A percentile compares a stretch with the other conserved stretches of the same genome.
Evolutionary conservation across 345 rosid genomes (phyloP).

Genomic region (Pugionium dolabratum): DNA sequence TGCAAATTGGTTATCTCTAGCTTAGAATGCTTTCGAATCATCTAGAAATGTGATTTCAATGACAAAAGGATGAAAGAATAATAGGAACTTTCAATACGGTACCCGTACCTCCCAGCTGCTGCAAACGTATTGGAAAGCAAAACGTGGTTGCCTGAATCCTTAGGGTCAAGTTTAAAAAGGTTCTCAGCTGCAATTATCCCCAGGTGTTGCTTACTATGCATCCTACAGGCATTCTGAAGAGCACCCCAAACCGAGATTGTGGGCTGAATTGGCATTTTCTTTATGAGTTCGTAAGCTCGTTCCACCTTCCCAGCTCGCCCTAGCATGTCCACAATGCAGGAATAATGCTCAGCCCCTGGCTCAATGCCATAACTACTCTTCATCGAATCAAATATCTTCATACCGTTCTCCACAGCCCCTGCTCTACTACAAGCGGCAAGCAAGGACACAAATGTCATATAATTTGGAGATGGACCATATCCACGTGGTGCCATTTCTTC

Average conservation of each 20-base stretch:
- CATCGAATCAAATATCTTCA: constrained; percentile 71
- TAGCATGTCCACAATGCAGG: constrained; percentile 80
- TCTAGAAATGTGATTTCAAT: neutral
- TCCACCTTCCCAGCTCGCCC: constrained; percentile 84
- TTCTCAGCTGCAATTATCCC: constrained; percentile 69
- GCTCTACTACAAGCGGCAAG: constrained; percentile 89
- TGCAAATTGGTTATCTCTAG: neutral
- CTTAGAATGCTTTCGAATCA: neutral
- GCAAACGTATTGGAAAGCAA: constrained; percentile 80
- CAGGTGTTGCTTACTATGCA: constrained; percentile 58
- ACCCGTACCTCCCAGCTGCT: constrained; percentile 66
- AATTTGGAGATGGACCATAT: constrained; percentile 53
- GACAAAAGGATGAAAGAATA: constrained; percentile 6
- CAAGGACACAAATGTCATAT: constrained; percentile 68
- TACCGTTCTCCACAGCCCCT: constrained; percentile 62
- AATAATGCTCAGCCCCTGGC: constrained; percentile 80
- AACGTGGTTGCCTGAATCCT: constrained; percentile 79
- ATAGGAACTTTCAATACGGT: neutral
- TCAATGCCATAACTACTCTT: constrained; percentile 52
- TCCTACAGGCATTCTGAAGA: constrained; percentile 81
- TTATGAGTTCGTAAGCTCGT: constrained; percentile 57
- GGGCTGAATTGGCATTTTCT: constrained; percentile 64
- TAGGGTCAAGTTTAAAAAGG: constrained; percentile 74
- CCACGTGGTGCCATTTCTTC: constrained; percentile 51
- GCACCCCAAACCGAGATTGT: constrained; percentile 86